These are phyloP conservation scores for Diaporthe velutina DNA, from an alignment of 2,329 filamentous ascomycete species.

Conservation along the genomic window DNA sequence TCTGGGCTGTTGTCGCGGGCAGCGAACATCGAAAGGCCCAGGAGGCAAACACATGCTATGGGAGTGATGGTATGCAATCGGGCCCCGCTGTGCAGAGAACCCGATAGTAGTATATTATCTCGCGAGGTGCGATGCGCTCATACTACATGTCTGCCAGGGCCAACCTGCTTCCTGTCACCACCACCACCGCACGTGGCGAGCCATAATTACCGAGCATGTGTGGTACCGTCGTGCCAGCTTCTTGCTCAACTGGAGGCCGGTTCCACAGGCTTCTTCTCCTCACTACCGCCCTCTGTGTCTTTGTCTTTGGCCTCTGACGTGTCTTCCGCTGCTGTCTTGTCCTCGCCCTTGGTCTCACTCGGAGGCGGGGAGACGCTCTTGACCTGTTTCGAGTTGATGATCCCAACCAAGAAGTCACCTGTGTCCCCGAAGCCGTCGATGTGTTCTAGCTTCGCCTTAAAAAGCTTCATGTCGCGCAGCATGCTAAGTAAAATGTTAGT, in stretches of 20 bases:
- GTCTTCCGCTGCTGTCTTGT: slow-evolving; percentile 39
- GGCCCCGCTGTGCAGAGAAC: neutral
- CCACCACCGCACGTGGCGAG: neutral
- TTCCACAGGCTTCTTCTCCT: slow-evolving; percentile 26
- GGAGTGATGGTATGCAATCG: neutral
- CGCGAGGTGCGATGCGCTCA: slow-evolving; percentile 16
- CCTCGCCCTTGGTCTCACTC: slow-evolving; percentile 38
- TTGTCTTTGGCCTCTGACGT: slow-evolving; percentile 17
- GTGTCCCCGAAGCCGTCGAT: slow-evolving; percentile 84
- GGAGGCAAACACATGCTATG: neutral
- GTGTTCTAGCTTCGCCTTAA: slow-evolving; percentile 78
- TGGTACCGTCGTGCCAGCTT: neutral
- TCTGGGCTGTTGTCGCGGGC: neutral
- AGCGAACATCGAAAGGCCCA: neutral
- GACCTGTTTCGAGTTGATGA: slow-evolving; percentile 72
- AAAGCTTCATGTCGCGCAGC: slow-evolving; percentile 80
- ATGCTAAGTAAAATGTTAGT: slow-evolving; percentile 65
- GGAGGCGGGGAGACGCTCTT: slow-evolving; percentile 43
- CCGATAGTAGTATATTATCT: slow-evolving; percentile 32
- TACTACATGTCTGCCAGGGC: slow-evolving; percentile 27
- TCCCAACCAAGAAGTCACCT: slow-evolving; percentile 75
- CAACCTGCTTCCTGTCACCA: neutral
- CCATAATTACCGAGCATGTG: neutral
- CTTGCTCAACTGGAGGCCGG: slow-evolving; percentile 2
- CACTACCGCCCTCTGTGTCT: neutral